Conservation (phyloP, 2,329 filamentous ascomycete species). For the Xylaria sp. region DNA sequence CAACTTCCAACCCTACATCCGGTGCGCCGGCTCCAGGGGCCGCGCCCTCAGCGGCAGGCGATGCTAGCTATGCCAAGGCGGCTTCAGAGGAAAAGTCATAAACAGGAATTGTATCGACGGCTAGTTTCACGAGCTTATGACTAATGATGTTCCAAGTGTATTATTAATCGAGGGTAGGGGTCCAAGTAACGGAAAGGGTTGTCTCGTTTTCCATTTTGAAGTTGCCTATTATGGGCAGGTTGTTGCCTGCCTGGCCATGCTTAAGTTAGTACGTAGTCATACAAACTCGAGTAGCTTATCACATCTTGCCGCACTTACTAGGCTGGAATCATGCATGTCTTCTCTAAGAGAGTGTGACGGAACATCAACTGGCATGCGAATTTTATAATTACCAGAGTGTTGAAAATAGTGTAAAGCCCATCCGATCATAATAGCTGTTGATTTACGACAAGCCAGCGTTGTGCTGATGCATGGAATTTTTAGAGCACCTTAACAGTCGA, state of each 20-base stretch:
- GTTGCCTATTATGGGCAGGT: neutral
- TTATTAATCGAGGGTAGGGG: neutral
- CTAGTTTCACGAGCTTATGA: conserved; percentile 20
- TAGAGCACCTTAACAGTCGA: too few relatives aligned
- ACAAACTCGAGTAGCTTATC: neutral
- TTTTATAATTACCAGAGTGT: too few relatives aligned
- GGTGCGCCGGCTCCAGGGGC: neutral
- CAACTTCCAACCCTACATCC: conserved; percentile 5
- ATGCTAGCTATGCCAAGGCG: conserved; percentile 3
- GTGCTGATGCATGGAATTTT: too few relatives aligned
- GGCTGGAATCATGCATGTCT: too few relatives aligned
- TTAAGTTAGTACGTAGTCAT: neutral
- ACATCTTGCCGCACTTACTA: too few relatives aligned
- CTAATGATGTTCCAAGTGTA: conserved; percentile 28
- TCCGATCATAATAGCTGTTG: too few relatives aligned
- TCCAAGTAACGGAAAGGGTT: neutral
- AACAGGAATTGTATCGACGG: neutral
- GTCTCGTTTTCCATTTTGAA: neutral
- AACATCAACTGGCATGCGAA: too few relatives aligned
- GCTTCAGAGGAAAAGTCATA: conserved; percentile 24
- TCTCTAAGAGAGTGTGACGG: too few relatives aligned
- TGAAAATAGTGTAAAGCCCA: too few relatives aligned
- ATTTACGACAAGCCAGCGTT: too few relatives aligned
- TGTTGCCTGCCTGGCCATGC: neutral
- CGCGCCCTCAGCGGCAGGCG: neutral